These are phyloP conservation scores for Colletotrichum costaricense DNA, from an alignment of 2,329 filamentous ascomycete genomes.

Conservation along the genomic window DNA sequence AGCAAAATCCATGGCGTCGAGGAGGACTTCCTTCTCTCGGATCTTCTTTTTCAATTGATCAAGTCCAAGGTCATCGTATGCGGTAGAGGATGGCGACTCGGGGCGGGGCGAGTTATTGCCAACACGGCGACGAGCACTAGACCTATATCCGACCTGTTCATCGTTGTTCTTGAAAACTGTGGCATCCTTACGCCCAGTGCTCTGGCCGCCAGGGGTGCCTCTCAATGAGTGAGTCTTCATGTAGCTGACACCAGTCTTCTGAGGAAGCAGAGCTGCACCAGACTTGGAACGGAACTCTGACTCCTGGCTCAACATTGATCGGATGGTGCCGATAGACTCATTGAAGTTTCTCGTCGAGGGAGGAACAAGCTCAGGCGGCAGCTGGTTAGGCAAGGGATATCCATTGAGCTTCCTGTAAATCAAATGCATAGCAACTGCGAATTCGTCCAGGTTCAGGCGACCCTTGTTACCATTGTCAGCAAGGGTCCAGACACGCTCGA, in stretches of 20 bases:
- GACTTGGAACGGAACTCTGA: constrained; percentile 90
- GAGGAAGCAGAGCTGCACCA: constrained; percentile 89
- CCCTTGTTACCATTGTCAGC: constrained; percentile 95
- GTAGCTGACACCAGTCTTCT: constrained; percentile 98
- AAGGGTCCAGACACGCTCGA: constrained; percentile 95
- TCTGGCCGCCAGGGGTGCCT: constrained; percentile 66
- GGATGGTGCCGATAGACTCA: constrained; percentile 92
- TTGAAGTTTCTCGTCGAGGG: constrained; percentile 94
- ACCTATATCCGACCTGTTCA: constrained; percentile 90
- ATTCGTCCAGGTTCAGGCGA: constrained; percentile 94
- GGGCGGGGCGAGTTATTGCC: constrained; percentile 84
- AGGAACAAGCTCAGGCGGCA: constrained; percentile 92
- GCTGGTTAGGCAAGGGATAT: constrained; percentile 87
- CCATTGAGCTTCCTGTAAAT: constrained; percentile 98
- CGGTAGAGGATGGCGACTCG: constrained; percentile 76
- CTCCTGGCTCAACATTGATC: constrained; percentile 88
- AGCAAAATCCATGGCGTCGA: constrained; percentile 96
- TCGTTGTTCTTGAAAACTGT: constrained; percentile 98
- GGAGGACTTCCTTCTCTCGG: constrained; percentile 89
- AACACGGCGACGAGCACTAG: constrained; percentile 88
- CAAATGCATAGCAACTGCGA: constrained; percentile 98
- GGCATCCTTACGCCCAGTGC: constrained; percentile 84
- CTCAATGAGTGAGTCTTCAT: constrained; percentile 95
- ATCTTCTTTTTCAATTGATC: constrained; percentile 95
- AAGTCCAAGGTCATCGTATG: constrained; percentile 83